phyloP scores from a whole-genome alignment of 371 early-diverging fungal genomes.

The Rhizopus sp. region DNA sequence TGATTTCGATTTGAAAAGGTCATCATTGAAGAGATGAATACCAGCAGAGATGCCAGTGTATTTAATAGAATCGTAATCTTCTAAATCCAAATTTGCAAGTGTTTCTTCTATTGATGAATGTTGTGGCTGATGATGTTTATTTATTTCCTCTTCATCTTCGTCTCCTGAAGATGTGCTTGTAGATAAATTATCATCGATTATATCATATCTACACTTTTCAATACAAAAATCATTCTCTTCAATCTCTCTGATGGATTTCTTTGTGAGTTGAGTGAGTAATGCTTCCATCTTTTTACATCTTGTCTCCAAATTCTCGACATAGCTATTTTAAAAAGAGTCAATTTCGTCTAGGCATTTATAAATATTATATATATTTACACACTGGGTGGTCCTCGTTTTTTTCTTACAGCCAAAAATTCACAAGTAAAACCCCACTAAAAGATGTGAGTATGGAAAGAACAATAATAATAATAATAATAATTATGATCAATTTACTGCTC shows the following conservation, averaged over 20 bases:
- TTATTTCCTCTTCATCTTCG: conserved; percentile 1
- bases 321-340: conserved; percentile 19
- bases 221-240: conserved; percentile 36
- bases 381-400: conserved; percentile 55
- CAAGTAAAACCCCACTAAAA: conserved; percentile 52
- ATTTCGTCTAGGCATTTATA: background rate
- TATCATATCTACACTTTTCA: conserved; percentile 8
- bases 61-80: conserved; percentile 51
- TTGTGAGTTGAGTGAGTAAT: conserved; percentile 37
- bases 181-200: background rate
- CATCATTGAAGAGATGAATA: conserved; percentile 32
- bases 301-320: conserved; percentile 48
- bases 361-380: conserved; percentile 31
- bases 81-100: conserved; percentile 26
- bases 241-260: conserved; percentile 42
- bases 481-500: conserved; percentile 37
- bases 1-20: conserved; percentile 39
- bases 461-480: background rate
- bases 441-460: background rate
- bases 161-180: background rate
- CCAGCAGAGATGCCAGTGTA: conserved; percentile 51
- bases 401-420: conserved; percentile 48
- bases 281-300: conserved; percentile 52
- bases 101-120: conserved; percentile 18
- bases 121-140: background rate